A percentile compares a stretch with the other conserved stretches of the same genome.
phyloP scores from a whole-genome alignment of 768 basidiomycete genomes.

The Amanita subjunquillea region DNA sequence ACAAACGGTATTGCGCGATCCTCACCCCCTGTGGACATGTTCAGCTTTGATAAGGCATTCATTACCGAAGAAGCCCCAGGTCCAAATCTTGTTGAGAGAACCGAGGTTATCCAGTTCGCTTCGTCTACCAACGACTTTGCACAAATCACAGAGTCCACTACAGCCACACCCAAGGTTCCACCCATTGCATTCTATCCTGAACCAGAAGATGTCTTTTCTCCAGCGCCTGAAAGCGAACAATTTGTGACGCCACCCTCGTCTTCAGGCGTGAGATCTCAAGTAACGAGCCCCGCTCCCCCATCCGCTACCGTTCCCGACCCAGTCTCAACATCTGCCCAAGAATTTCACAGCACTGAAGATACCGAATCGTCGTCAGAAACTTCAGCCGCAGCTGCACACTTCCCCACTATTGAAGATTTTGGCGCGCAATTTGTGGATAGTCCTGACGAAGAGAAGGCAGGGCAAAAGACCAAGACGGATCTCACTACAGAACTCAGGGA shows the following conservation, averaged over 20 bases:
- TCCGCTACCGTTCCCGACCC: not conserved
- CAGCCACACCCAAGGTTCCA: constrained; percentile 8
- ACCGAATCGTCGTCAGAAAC: not conserved
- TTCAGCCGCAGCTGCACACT: not conserved
- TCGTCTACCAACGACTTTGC: not conserved
- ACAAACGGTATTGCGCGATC: constrained; percentile 15
- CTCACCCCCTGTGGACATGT: constrained; percentile 21
- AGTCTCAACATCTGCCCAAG: not conserved
- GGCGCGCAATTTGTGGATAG: constrained; percentile 4
- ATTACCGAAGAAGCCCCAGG: constrained; percentile 8
- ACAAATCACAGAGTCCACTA: not conserved
- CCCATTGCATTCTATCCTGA: constrained; percentile 8
- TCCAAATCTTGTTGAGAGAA: constrained; percentile 8
- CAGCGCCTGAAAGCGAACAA: constrained; percentile 36
- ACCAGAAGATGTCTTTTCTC: constrained; percentile 9
- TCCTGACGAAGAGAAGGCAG: not conserved
- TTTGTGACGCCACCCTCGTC: constrained; percentile 47
- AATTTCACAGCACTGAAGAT: not conserved
- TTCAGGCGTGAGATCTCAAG: not conserved
- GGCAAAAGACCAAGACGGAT: constrained; percentile 32
- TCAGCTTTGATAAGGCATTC: constrained; percentile 34
- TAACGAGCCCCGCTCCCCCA: not conserved
- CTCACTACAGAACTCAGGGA: constrained; percentile 41
- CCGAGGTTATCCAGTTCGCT: constrained; percentile 8
- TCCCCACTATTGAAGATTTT: constrained; percentile 24